phyloP scores from a whole-genome alignment of 108 stramenopile genomes.

The Ochromonas danica region DNA sequence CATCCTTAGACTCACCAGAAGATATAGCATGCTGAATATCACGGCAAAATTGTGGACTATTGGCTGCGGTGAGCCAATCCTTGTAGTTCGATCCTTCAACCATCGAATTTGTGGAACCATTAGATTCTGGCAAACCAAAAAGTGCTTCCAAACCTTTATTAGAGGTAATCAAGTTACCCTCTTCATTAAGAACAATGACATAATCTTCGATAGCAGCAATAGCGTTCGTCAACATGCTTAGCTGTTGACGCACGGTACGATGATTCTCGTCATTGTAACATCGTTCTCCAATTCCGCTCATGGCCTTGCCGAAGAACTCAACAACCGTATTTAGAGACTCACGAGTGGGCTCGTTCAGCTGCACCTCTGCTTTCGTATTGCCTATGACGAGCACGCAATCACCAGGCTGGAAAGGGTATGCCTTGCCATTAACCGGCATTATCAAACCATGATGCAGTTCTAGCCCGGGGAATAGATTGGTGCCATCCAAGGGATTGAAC shows the following conservation, averaged over 20 bases:
- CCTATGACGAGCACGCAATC: not conserved
- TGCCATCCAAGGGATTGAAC: not conserved
- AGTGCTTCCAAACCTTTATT: not conserved
- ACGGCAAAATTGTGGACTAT: not conserved
- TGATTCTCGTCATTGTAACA: not conserved
- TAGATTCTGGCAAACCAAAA: not conserved
- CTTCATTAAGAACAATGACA: not conserved
- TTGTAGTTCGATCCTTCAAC: not conserved
- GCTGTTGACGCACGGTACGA: not conserved
- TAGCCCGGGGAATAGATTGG: not conserved
- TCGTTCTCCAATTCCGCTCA: not conserved
- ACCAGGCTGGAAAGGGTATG: not conserved
- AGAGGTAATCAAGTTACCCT: not conserved
- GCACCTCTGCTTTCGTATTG: not conserved
- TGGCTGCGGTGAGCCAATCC: not conserved
- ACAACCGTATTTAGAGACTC: not conserved
- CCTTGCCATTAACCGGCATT: not conserved
- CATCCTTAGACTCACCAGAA: not conserved
- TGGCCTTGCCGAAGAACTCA: not conserved
- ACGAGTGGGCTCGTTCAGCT: not conserved
- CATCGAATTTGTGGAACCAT: not conserved
- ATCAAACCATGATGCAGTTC: not conserved
- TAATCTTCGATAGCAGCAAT: slow-evolving; percentile 5
- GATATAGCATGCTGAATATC: not conserved
- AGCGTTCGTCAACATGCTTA: not conserved